These are phyloP conservation scores for Urochloa ruziziensis DNA, from an alignment of 176 grass and related monocot genomes.

Conservation along the genomic window DNA sequence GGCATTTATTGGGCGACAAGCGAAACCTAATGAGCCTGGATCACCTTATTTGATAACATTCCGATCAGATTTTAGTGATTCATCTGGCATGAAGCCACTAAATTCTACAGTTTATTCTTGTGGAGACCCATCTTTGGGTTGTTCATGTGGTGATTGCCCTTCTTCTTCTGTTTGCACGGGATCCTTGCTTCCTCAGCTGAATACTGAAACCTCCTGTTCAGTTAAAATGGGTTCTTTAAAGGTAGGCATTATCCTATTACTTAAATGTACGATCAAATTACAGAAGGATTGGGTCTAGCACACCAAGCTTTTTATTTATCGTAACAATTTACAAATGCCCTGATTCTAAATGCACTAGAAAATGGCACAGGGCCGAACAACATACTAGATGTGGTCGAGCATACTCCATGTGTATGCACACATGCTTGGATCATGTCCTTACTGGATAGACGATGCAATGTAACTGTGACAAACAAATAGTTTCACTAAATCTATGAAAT, in stretches of 20 bases:
- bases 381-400: conserved; percentile 5
- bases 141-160: conserved; percentile 98
- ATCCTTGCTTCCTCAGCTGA: conserved; percentile 39
- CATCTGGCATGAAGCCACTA: conserved; percentile 69
- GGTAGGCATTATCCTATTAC: conserved; percentile 50
- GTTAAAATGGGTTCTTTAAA: conserved; percentile 82
- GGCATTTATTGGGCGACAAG: conserved; percentile 77
- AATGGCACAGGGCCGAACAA: not conserved
- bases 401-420: not conserved
- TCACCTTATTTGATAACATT: conserved; percentile 87
- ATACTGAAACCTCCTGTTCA: conserved; percentile 54
- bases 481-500: conserved; percentile 19
- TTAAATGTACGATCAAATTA: conserved; percentile 13
- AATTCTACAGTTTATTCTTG: conserved; percentile 95
- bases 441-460: not conserved
- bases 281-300: not conserved
- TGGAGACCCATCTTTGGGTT: conserved; percentile 85
- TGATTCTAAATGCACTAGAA: conserved; percentile 1
- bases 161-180: conserved; percentile 68
- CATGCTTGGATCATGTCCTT: conserved; percentile 14
- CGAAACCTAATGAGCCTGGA: conserved; percentile 52
- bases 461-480: conserved; percentile 16
- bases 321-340: not conserved
- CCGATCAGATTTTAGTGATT: conserved; percentile 54
- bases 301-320: not conserved